Percentiles rank a stretch among this genome's conserved stretches.
These are phyloP conservation scores for Parmelia sp. DNA, from an alignment of 495 filamentous ascomycete genomes.

Conservation along the genomic window DNA sequence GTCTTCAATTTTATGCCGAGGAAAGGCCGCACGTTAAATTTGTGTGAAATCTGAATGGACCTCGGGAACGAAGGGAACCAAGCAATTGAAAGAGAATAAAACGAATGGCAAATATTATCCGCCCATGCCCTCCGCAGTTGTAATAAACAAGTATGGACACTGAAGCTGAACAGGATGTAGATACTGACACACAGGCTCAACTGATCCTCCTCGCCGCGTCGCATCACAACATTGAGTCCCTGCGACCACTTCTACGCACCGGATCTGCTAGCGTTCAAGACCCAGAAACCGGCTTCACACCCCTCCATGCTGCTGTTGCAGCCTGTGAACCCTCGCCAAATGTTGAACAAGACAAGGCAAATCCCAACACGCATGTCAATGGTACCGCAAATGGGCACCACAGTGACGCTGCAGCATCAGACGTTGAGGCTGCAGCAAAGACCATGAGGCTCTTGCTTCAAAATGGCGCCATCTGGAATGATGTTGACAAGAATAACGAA, in stretches of 20 bases:
- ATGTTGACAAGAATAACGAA: constrained; percentile 75
- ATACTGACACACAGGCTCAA: constrained; percentile 31
- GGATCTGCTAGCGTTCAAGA: constrained; percentile 72
- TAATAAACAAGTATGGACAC: too few relatives aligned
- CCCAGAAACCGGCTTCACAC: constrained; percentile 74
- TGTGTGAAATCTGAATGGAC: too few relatives aligned
- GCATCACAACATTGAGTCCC: constrained; percentile 66
- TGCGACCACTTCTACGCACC: constrained; percentile 67
- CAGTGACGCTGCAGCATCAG: constrained; percentile 30
- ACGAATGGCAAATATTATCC: too few relatives aligned
- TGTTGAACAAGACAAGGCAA: constrained; percentile 33
- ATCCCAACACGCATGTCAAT: constrained; percentile 27
- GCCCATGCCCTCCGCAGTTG: too few relatives aligned
- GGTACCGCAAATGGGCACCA: constrained; percentile 18
- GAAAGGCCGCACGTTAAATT: too few relatives aligned
- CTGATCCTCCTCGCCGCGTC: constrained; percentile 73
- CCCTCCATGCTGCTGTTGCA: constrained; percentile 85
- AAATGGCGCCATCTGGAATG: constrained; percentile 95
- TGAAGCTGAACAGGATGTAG: constrained; percentile 4
- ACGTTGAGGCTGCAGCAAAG: constrained; percentile 50
- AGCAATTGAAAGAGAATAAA: too few relatives aligned
- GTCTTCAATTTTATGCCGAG: not conserved
- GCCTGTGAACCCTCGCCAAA: constrained; percentile 56
- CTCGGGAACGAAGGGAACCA: too few relatives aligned
- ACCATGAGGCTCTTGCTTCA: constrained; percentile 72